These are phyloP conservation scores for Darksidea phi DNA, from an alignment of 495 filamentous ascomycete genomes.

Conservation along the genomic window DNA sequence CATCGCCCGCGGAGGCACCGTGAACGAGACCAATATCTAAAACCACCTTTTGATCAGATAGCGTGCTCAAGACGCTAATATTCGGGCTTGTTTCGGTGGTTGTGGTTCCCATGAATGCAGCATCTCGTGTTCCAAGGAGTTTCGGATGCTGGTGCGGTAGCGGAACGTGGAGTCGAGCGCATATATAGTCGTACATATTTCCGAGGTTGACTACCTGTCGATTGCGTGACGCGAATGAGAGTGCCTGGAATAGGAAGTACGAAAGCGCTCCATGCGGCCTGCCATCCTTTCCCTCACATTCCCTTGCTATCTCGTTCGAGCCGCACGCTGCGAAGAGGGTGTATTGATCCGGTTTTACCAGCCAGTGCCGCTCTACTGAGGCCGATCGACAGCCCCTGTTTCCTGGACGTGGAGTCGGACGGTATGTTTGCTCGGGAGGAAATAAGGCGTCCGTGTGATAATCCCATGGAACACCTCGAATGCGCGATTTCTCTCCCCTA, in stretches of 20 bases:
- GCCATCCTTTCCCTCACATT: background rate
- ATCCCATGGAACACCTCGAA: background rate
- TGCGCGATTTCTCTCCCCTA: background rate
- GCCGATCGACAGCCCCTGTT: background rate
- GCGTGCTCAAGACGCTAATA: background rate
- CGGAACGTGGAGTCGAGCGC: background rate
- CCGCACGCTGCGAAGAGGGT: background rate
- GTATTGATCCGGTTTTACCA: background rate
- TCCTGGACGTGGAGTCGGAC: background rate
- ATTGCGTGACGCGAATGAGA: background rate
- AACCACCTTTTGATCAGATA: background rate
- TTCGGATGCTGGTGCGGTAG: background rate
- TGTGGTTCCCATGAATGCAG: background rate
- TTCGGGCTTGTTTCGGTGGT: background rate
- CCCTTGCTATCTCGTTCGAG: background rate
- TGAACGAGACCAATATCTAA: background rate
- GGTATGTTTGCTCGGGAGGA: background rate
- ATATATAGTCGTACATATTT: background rate
- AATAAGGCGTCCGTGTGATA: background rate
- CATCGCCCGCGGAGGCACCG: background rate
- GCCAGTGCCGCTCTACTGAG: background rate
- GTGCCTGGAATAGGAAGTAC: background rate
- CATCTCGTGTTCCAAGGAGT: background rate
- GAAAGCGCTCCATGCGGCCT: background rate
- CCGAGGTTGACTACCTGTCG: background rate